Percentiles rank a stretch among this genome's conserved stretches.
These are phyloP conservation scores for Wickerhamiella shivajii DNA, from an alignment of 805 yeast species.

Conservation along the genomic window DNA sequence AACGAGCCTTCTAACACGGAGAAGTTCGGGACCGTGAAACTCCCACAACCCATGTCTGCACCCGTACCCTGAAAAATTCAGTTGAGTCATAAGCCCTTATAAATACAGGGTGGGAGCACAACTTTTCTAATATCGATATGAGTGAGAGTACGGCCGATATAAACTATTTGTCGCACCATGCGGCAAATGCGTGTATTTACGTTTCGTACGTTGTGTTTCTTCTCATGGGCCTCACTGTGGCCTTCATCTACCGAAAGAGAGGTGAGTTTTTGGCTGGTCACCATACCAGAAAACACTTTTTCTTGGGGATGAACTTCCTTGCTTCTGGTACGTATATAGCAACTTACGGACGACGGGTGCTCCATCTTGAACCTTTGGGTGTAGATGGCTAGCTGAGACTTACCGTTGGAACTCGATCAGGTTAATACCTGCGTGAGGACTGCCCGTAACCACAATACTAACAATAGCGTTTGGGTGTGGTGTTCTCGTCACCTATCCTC, in stretches of 20 bases:
- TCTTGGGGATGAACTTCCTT: slow-evolving; percentile 73
- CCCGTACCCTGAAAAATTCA: too few species aligned
- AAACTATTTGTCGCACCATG: slow-evolving; percentile 33
- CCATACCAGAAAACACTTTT: slow-evolving; percentile 65
- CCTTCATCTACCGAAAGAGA: slow-evolving; percentile 39
- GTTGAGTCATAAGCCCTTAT: too few species aligned
- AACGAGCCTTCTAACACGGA: too few species aligned
- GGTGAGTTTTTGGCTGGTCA: slow-evolving; percentile 59
- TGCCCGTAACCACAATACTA: slow-evolving; percentile 17
- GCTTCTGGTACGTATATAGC: slow-evolving; percentile 62
- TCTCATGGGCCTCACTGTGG: slow-evolving; percentile 40
- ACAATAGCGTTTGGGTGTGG: slow-evolving; percentile 56
- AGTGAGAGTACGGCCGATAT: too few species aligned
- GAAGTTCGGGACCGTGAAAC: too few species aligned
- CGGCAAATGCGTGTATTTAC: slow-evolving; percentile 52
- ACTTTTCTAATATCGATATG: too few species aligned
- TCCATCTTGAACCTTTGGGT: slow-evolving; percentile 6
- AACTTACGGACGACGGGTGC: slow-evolving; percentile 20
- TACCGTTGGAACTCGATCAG: slow-evolving; percentile 73
- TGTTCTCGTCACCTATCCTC: slow-evolving; percentile 68
- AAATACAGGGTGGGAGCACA: too few species aligned
- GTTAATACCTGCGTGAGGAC: slow-evolving; percentile 75
- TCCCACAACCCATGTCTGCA: too few species aligned
- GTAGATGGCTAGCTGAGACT: slow-evolving; percentile 40
- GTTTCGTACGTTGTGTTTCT: slow-evolving; percentile 42